These are phyloP conservation scores for Mollisia scopiformis DNA, from an alignment of 2,329 filamentous ascomycete species.

Conservation along the genomic window DNA sequence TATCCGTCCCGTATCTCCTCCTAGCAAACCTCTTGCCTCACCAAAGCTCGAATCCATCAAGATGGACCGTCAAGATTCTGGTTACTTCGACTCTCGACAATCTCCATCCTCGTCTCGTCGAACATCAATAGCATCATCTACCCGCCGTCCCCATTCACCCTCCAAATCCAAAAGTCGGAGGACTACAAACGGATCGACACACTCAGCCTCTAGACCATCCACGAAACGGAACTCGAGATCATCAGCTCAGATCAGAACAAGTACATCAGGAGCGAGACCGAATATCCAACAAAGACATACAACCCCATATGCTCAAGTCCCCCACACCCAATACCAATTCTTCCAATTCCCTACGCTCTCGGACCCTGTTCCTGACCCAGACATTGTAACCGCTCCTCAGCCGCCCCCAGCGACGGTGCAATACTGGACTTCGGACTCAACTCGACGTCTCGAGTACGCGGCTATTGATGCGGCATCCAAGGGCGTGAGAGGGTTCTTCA, in stretches of 20 bases:
- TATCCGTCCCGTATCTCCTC: conserved; percentile 1
- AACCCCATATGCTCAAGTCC: conserved; percentile 8
- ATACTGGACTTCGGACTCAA: conserved; percentile 69
- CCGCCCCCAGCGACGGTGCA: conserved; percentile 60
- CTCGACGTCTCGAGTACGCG: conserved; percentile 65
- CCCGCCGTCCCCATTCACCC: conserved; percentile 10
- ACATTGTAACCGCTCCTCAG: conserved; percentile 34
- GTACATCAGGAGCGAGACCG: conserved; percentile 7
- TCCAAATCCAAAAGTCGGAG: conserved; percentile 15
- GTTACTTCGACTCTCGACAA: conserved; percentile 26
- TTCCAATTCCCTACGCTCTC: conserved; percentile 36
- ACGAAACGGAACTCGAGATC: conserved; percentile 26
- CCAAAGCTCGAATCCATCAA: conserved; percentile 22
- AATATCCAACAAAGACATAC: conserved; percentile 12
- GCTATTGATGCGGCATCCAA: conserved; percentile 65
- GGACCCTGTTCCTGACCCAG: conserved; percentile 8
- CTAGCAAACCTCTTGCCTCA: conserved; percentile 7
- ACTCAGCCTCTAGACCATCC: conserved; percentile 22
- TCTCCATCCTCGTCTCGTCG: conserved; percentile 15
- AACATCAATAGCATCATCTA: conserved; percentile 19
- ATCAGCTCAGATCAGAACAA: conserved; percentile 6
- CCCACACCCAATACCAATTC: conserved; percentile 27
- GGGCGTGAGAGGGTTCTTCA: conserved; percentile 63
- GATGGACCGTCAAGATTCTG: conserved; percentile 35
- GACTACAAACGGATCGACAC: conserved; percentile 19